These are phyloP conservation scores for Globisporangium parvum DNA, from an alignment of 352 stramenopile species.

Conservation along the genomic window DNA sequence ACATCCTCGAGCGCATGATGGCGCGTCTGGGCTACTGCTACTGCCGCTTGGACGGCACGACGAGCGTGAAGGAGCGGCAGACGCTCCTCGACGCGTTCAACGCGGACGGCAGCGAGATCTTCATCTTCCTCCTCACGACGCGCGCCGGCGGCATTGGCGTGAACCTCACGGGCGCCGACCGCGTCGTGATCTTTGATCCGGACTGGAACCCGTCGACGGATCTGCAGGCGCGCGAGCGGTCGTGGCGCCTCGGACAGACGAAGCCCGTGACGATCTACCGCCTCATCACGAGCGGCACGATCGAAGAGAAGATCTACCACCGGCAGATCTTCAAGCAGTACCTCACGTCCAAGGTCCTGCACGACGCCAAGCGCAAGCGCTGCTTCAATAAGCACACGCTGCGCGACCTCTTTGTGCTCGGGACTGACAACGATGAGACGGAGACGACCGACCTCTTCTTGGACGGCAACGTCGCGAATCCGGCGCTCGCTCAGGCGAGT, in stretches of 20 bases:
- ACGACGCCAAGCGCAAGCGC: slow-evolving; percentile 94
- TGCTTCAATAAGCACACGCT: slow-evolving; percentile 97
- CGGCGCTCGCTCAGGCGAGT: slow-evolving; percentile 11
- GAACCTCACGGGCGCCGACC: slow-evolving; percentile 93
- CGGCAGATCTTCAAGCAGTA: slow-evolving; percentile 99
- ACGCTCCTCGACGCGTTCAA: slow-evolving; percentile 97
- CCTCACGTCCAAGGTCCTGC: slow-evolving; percentile 95
- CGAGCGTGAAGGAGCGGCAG: slow-evolving; percentile 91
- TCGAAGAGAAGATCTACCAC: slow-evolving; percentile 99
- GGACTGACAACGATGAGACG: slow-evolving; percentile 48
- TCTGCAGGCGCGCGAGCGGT: slow-evolving; percentile 94
- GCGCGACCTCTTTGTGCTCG: slow-evolving; percentile 94
- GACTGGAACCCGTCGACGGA: slow-evolving; percentile 99
- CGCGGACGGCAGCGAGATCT: slow-evolving; percentile 58
- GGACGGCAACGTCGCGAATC: slow-evolving; percentile 75
- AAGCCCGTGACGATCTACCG: slow-evolving; percentile 86
- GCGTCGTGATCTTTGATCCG: slow-evolving; percentile 97
- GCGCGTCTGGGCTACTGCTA: slow-evolving; percentile 83
- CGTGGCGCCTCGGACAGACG: slow-evolving; percentile 92
- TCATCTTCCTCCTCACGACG: slow-evolving; percentile 80
- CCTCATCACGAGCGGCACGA: slow-evolving; percentile 96
- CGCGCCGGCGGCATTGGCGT: slow-evolving; percentile 95
- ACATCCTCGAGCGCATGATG: slow-evolving; percentile 95
- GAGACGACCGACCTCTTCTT: slow-evolving; percentile 93
- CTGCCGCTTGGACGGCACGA: slow-evolving; percentile 95